Evolutionary conservation across 768 basidiomycete species (phyloP), one percentile per base, ranked within the genome.

Genomic region (Paxillus ammoniavirescens): DNA sequence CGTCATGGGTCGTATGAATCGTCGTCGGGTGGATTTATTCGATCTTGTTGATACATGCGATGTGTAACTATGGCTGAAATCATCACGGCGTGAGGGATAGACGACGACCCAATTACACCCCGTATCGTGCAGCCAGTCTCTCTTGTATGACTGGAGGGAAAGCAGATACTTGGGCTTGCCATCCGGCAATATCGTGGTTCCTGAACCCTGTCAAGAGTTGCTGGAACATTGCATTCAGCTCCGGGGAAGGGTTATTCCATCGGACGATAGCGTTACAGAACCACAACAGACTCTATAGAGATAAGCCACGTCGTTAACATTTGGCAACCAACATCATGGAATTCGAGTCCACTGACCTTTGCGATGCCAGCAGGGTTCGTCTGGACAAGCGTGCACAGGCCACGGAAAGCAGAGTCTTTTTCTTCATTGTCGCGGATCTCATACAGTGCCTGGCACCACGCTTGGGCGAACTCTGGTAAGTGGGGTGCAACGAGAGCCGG

Each of bases 381-480:
- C 71, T 95, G 92, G 55, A 98, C 93, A 36, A 98, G 86, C 28
- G 92, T 92, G 72, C 97, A 99, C 63, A 99, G 83, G 2, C 97
- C 97, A 52, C 95, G 82, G 84, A 98, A 99, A 6, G 97, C 97
- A 18, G 94, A 98, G 65, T 98, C 97, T 74, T 98, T 99, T 77
- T 99, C 97, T 63, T 98, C 96, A 64, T 98, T 99, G 65, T 99
- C 97, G 58, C 97, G 87, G 69, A 99, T 99, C 72, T 98, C 97
- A 67, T 94, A 94, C 50, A 99, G 75, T 7, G 96, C 94, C 63
- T 92, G 91, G 71, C 96, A 97, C 97, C 97, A 99, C 13, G 90
- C 86, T 69, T 92, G 90, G 5, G 93, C 94, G 71, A 98, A 98
- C 60, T 89, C 87, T 0, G 84, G 80, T 28, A 98, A 75, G 65